Conservation (phyloP, 2,329 filamentous ascomycete genomes). For the Trichoderma sp. region DNA sequence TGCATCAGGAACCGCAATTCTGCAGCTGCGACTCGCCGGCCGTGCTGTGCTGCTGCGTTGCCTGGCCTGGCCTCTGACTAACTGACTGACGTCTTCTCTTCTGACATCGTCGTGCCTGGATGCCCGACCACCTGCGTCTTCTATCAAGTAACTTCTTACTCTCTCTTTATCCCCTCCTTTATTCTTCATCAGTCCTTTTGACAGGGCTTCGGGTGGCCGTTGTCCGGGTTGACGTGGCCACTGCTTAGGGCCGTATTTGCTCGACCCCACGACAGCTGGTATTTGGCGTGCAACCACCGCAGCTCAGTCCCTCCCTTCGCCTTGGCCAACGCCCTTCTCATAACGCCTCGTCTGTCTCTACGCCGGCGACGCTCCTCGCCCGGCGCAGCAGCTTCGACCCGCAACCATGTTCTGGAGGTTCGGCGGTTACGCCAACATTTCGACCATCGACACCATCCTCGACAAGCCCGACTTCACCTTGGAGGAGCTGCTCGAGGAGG, state of each 20-base stretch:
- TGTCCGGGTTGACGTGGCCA: conserved; percentile 17
- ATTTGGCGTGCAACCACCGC: conserved; percentile 2
- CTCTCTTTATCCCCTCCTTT: background rate
- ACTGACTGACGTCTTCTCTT: conserved; percentile 13
- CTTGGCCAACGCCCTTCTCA: background rate
- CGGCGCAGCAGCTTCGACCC: conserved; percentile 42
- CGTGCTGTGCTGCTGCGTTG: background rate
- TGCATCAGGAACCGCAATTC: conserved; percentile 6
- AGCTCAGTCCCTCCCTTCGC: background rate
- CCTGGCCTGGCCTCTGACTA: background rate
- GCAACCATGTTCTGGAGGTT: conserved; percentile 99
- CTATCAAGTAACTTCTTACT: background rate
- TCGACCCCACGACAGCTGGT: background rate
- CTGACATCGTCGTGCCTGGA: conserved; percentile 26
- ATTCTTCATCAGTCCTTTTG: background rate
- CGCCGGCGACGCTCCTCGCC: conserved; percentile 40
- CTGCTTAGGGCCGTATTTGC: background rate
- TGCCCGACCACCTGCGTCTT: conserved; percentile 26
- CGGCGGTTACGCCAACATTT: conserved; percentile 97
- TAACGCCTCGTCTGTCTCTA: conserved; percentile 32
- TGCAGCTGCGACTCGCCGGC: conserved; percentile 13
- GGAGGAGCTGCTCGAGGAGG: conserved; percentile 94
- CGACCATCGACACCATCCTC: conserved; percentile 93
- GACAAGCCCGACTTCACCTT: conserved; percentile 95
- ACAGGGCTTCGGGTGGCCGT: background rate